Evolutionary conservation across 768 basidiomycete species (phyloP).

Genomic region (Pleurotus salmoneostramineus): DNA sequence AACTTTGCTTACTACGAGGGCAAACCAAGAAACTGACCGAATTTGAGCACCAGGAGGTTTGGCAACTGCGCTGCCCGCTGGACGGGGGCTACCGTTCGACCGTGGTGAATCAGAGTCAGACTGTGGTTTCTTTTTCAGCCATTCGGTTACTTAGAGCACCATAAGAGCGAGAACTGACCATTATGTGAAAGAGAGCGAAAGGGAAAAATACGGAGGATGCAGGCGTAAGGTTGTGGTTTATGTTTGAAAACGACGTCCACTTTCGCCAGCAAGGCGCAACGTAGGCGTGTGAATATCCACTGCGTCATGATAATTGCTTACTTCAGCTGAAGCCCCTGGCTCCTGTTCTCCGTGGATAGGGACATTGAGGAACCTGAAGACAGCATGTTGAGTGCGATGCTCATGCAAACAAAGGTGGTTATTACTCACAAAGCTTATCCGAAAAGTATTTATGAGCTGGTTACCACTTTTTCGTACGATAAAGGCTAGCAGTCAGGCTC

Average conservation of each 20-base stretch:
- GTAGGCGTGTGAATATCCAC: slow-evolving; percentile 3
- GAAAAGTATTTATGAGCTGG: too few relatives aligned
- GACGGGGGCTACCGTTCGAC: slow-evolving; percentile 33
- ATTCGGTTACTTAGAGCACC: neutral
- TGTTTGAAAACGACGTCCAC: neutral
- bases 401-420: too few relatives aligned
- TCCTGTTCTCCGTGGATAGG: too few relatives aligned
- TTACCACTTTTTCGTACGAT: too few relatives aligned
- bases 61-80: slow-evolving; percentile 46
- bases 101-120: slow-evolving; percentile 77
- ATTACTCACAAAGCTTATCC: too few relatives aligned
- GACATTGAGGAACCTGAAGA: too few relatives aligned
- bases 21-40: slow-evolving; percentile 47
- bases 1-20: neutral
- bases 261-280: slow-evolving; percentile 3
- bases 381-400: too few relatives aligned
- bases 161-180: neutral
- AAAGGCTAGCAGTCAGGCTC: too few relatives aligned
- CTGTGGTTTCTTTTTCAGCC: slow-evolving; percentile 28
- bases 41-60: slow-evolving; percentile 81
- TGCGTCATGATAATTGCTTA: too few relatives aligned
- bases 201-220: neutral
- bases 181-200: slow-evolving; percentile 2
- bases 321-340: too few relatives aligned
- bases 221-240: neutral